Evolutionary conservation across 2,329 filamentous ascomycete genomes (phyloP).

Genomic region (Neonectria hederae): DNA sequence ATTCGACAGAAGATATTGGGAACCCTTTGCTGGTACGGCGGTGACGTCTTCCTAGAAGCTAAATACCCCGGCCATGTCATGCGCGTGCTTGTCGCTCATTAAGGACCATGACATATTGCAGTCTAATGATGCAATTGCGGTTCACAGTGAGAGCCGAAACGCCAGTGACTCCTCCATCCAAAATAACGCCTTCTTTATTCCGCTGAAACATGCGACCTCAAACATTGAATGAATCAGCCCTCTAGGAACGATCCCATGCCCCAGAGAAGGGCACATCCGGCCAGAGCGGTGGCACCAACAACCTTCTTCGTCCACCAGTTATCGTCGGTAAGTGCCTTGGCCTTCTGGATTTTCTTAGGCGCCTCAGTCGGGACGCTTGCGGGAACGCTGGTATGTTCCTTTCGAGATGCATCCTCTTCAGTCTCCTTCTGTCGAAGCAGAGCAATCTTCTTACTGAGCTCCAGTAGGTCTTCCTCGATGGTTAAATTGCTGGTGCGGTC

Average conservation of each 20-base stretch:
- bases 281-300: conserved; percentile 68
- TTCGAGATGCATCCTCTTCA: conserved; percentile 45
- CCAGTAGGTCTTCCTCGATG: conserved; percentile 77
- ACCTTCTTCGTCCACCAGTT: conserved; percentile 75
- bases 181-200: neutral
- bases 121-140: neutral
- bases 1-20: neutral
- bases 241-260: conserved; percentile 64
- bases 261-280: conserved; percentile 70
- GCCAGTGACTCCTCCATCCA: too few relatives aligned
- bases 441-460: conserved; percentile 75
- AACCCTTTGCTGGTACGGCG: neutral
- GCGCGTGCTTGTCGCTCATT: neutral
- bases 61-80: neutral
- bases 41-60: neutral
- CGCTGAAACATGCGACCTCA: neutral
- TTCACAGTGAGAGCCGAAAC: neutral
- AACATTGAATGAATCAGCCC: conserved; percentile 29
- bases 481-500: conserved; percentile 68
- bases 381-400: conserved; percentile 41
- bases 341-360: conserved; percentile 45
- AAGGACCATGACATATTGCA: neutral
- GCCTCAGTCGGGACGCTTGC: conserved; percentile 42
- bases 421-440: conserved; percentile 60
- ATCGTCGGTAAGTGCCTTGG: conserved; percentile 71